These are phyloP conservation scores for Pseudozyma pruni DNA, from an alignment of 1,284 basidiomycete genomes.

Conservation along the genomic window DNA sequence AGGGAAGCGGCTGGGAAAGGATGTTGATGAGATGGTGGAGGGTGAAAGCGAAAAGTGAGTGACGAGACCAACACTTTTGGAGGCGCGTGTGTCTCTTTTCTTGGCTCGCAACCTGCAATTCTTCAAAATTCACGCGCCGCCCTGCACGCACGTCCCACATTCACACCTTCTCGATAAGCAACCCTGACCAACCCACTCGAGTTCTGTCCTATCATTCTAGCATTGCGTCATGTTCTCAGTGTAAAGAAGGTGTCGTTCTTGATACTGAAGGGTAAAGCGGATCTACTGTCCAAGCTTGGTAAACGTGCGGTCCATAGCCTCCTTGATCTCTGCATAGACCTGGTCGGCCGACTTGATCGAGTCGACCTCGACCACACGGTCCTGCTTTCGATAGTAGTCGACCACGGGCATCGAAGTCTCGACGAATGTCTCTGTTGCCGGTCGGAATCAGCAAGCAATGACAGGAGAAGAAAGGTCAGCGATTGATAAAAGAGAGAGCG, in stretches of 20 bases:
- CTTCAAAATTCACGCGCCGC: not conserved
- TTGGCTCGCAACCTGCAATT: not conserved
- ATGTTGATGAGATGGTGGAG: conserved; percentile 4
- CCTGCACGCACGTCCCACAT: not conserved
- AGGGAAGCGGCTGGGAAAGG: not conserved
- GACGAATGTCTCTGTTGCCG: conserved; percentile 80
- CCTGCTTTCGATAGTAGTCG: conserved; percentile 78
- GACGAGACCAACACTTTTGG: conserved; percentile 28
- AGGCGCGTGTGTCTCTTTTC: not conserved
- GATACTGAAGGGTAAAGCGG: no score
- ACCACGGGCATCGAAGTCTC: conserved; percentile 97
- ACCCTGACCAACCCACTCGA: conserved; percentile 8
- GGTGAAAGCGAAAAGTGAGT: not conserved
- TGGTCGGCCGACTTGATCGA: conserved; percentile 58
- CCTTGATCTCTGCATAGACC: conserved; percentile 61
- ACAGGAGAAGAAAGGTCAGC: not conserved
- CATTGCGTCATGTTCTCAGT: no score
- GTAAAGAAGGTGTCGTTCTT: no score
- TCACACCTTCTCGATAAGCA: conserved; percentile 2
- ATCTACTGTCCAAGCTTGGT: conserved; percentile 22
- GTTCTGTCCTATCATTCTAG: no score
- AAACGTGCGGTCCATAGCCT: conserved; percentile 60
- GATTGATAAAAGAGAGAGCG: not conserved
- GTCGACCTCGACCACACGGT: conserved; percentile 83
- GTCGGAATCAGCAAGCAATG: not conserved